Evolutionary conservation across 495 filamentous ascomycete genomes (phyloP).

Genomic region (Xylaria telfairii): DNA sequence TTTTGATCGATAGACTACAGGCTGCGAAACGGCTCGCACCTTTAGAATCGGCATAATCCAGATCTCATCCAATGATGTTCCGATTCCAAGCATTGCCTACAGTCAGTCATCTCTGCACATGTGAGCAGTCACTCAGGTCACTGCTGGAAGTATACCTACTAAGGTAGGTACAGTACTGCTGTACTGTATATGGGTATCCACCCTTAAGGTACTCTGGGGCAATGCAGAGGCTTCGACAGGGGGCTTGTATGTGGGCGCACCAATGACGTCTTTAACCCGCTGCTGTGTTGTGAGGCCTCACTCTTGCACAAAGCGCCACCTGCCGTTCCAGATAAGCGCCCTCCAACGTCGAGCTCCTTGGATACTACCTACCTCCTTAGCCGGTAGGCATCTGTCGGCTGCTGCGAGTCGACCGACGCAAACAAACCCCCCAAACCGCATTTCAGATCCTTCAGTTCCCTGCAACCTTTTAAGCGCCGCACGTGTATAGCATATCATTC

Average conservation of each 20-base stretch:
- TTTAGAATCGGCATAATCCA: no score
- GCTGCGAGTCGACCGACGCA: neutral
- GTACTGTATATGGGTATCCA: no score
- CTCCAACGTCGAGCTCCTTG: neutral
- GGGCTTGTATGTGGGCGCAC: neutral
- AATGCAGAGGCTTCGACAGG: neutral
- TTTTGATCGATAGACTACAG: no score
- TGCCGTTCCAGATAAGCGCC: conserved; percentile 10
- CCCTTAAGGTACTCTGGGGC: no score
- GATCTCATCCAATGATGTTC: no score
- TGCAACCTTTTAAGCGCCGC: conserved; percentile 1
- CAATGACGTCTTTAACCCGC: conserved; percentile 7
- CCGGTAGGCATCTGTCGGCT: neutral
- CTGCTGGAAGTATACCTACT: no score
- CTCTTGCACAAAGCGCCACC: conserved; percentile 1
- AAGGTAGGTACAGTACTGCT: no score
- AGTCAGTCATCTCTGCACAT: no score
- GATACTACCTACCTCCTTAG: neutral
- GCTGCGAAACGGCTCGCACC: no score
- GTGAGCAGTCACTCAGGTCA: no score
- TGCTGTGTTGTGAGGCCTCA: neutral
- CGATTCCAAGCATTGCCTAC: no score
- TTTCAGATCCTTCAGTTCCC: neutral
- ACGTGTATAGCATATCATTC: neutral
- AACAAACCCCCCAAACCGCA: neutral